These are phyloP conservation scores for Detonula confervacea DNA, from an alignment of 352 stramenopile species.

Conservation along the genomic window DNA sequence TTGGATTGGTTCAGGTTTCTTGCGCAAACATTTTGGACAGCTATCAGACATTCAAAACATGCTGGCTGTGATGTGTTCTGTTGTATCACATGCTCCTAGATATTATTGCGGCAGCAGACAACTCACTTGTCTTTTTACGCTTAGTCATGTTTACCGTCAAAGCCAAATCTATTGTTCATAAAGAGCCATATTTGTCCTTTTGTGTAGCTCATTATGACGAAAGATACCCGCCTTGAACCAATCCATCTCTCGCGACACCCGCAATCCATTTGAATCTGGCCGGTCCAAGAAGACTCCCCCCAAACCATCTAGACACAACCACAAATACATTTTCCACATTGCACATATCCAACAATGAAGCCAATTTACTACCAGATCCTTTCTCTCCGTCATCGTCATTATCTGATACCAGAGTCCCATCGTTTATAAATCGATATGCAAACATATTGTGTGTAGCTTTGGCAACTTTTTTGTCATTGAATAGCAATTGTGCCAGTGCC, in stretches of 20 bases:
- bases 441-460: slow-evolving; percentile 75
- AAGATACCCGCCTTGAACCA: slow-evolving; percentile 51
- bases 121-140: no score
- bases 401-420: slow-evolving; percentile 4
- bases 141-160: no score
- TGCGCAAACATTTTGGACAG: no score
- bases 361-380: slow-evolving; percentile 67
- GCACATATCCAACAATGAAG: slow-evolving; percentile 68
- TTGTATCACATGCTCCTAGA: no score
- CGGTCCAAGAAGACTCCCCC: slow-evolving; percentile 66
- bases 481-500: slow-evolving; percentile 58
- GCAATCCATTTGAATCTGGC: slow-evolving; percentile 78
- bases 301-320: slow-evolving; percentile 83
- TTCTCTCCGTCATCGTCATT: slow-evolving; percentile 63
- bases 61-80: no score
- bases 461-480: slow-evolving; percentile 68
- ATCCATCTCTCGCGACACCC: slow-evolving; percentile 58
- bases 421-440: slow-evolving; percentile 62
- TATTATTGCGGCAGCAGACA: no score
- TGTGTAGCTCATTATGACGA: no score
- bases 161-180: no score
- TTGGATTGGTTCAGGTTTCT: no score
- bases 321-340: slow-evolving; percentile 73
- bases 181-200: no score
- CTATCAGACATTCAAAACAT: no score